Base-by-base conservation (phyloP, 1,284 basidiomycete genomes). In the Austroboletus olivaceoglutinosus region DNA sequence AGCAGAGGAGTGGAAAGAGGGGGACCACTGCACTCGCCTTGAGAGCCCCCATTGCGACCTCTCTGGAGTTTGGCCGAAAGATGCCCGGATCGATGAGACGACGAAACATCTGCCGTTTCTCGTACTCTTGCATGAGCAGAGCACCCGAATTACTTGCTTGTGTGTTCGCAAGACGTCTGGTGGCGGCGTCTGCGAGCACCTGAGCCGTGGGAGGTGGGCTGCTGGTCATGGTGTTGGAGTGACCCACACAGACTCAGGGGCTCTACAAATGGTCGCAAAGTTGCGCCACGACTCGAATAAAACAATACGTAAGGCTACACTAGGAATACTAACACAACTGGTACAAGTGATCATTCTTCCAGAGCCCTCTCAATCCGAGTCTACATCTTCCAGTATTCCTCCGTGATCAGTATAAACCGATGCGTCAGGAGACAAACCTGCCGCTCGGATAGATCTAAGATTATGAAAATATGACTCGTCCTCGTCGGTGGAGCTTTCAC, bases 1-100 rank as follows among this genome's bases (percentile, higher is more conserved):
- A 4, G 10, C 3, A 16, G 21, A 18, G 7, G n/a, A 10, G 11
- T 5, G 10, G 34, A 36, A 19, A 5, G 37, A n/a, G 7, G 15
- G 13, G 22, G 22, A 16, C 22, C 22, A 15, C 7, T 40, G 15
- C 22, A 51, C 56, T 63, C 75, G 82, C 89, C 76, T 81, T 81
- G 58, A 91, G 70, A 47, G 86, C 77, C 52, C 78, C 73, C 55
- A 79, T 61, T 2, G 83, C 82, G 47, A 79, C 71, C 48, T 78
- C 76, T 54, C 77, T 77, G n/a, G 83, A 67, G 62, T 90, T 89
- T 5, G 81, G 84, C 5, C 88, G 76, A 47, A 80, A 62, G 58
- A 91, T 90, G n/a, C 86, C 87, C 37, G 86, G 87, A 60, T 85
- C 84, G 53, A 90, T 77, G 51, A 91, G 72, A 42, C 89, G 75